Percentiles rank a stretch among this genome's conserved stretches.
Evolutionary conservation across 2,329 filamentous ascomycete genomes (phyloP).

Genomic region (Talaromyces verruculosus): DNA sequence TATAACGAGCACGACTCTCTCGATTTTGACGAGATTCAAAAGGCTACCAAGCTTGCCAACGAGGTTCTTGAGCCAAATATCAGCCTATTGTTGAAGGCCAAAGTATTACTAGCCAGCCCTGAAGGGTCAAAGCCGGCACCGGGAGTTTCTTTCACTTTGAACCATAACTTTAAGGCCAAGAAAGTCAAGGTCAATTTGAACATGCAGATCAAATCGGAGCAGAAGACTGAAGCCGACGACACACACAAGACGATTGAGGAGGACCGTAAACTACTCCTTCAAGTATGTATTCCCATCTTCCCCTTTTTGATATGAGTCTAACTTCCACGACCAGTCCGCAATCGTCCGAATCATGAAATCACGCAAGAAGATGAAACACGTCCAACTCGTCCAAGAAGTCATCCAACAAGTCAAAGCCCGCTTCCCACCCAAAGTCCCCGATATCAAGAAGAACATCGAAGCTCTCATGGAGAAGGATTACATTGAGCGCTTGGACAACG

Average conservation of each 20-base stretch:
- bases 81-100: constrained; percentile 86
- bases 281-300: constrained; percentile 62
- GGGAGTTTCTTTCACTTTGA: constrained; percentile 78
- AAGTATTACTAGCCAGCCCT: constrained; percentile 72
- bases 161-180: constrained; percentile 97
- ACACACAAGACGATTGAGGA: constrained; percentile 99
- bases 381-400: constrained; percentile 88
- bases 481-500: constrained; percentile 88
- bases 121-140: constrained; percentile 73
- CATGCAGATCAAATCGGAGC: constrained; percentile 88
- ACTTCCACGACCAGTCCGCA: constrained; percentile 65
- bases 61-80: constrained; percentile 87
- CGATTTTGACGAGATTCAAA: constrained; percentile 82
- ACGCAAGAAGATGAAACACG: constrained; percentile 97
- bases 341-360: constrained; percentile 99
- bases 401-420: constrained; percentile 92
- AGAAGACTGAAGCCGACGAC: constrained; percentile 93
- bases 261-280: constrained; percentile 91
- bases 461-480: constrained; percentile 99
- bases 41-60: constrained; percentile 72
- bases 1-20: constrained; percentile 91
- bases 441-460: constrained; percentile 99
- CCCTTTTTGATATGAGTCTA: constrained; percentile 24
- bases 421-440: constrained; percentile 86
- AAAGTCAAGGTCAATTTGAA: constrained; percentile 98